A percentile compares a stretch with the other conserved stretches of the same genome.
Evolutionary conservation across 1,284 basidiomycete genomes (phyloP).

Genomic region (Lignosus rhinocerotis): DNA sequence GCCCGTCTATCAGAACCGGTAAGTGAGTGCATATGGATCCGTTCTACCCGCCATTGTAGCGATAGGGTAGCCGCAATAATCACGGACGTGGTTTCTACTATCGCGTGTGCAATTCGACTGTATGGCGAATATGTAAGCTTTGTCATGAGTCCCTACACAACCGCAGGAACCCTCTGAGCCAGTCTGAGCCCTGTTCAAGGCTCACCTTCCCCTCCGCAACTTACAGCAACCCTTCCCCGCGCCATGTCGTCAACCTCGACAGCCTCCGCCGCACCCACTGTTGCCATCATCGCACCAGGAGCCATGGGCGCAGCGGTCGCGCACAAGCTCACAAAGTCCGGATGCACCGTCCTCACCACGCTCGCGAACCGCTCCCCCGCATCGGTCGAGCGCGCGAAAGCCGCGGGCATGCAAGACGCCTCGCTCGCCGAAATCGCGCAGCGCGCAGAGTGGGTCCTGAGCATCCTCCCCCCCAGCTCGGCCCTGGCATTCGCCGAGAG

Average conservation of each 20-base stretch:
- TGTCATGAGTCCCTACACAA: no score
- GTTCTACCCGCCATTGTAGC: no score
- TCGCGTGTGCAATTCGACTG: no score
- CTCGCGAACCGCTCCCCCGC: conserved; percentile 51
- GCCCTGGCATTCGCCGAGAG: conserved; percentile 50
- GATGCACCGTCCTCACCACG: conserved; percentile 51
- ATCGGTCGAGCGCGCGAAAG: conserved; percentile 47
- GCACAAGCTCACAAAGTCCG: conserved; percentile 39
- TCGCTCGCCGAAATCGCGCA: conserved; percentile 45
- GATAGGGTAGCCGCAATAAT: no score
- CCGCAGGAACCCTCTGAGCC: no score
- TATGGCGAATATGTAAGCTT: no score
- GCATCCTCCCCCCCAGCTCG: conserved; percentile 58
- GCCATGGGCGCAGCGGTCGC: conserved; percentile 48
- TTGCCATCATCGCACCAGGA: conserved; percentile 48
- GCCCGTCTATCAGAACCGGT: no score
- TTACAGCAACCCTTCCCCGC: not conserved
- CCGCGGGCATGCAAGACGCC: conserved; percentile 54
- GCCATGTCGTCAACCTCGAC: not conserved
- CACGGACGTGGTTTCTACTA: no score
- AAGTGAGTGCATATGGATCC: no score
- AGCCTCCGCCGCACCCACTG: conserved; percentile 21
- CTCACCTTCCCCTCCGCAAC: not conserved
- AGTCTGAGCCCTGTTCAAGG: no score
- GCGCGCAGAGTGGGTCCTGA: conserved; percentile 49